Conservation (phyloP, 2,329 filamentous ascomycete genomes). For the Trichoderma hamatum region DNA sequence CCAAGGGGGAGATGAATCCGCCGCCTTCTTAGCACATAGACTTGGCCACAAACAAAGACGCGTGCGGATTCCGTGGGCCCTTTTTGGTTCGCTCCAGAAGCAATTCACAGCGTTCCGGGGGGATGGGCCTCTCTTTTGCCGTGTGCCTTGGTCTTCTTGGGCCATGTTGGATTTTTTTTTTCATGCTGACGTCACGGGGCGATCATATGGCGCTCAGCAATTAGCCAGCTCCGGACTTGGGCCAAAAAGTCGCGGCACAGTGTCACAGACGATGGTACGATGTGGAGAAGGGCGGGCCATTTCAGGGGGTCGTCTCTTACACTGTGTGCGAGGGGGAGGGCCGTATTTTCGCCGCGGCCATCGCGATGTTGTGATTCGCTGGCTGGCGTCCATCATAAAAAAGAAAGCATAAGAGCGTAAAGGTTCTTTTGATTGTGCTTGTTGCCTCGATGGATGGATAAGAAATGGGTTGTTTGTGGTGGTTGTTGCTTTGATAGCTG, state of each 20-base stretch:
- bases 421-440: not conserved
- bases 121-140: not conserved
- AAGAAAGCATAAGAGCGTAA: not conserved
- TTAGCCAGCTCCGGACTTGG: constrained; percentile 8
- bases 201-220: constrained; percentile 27
- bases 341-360: constrained; percentile 9
- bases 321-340: constrained; percentile 19
- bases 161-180: constrained; percentile 3
- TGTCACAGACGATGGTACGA: constrained; percentile 17
- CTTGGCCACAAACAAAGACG: not conserved
- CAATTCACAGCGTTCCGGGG: not conserved
- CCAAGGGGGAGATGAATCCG: not conserved
- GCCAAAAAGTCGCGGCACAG: constrained; percentile 23
- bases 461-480: not conserved
- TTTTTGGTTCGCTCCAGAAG: not conserved
- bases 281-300: constrained; percentile 18
- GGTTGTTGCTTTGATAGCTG: not conserved
- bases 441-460: not conserved
- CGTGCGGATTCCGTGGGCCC: not conserved
- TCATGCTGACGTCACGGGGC: constrained; percentile 27
- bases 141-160: not conserved
- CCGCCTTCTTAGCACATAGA: not conserved
- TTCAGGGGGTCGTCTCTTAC: constrained; percentile 25
- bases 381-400: not conserved
- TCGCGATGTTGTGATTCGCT: constrained; percentile 17